Conservation (phyloP, 1,139 yeast genomes). For the Trichomonascaceae sp. region DNA sequence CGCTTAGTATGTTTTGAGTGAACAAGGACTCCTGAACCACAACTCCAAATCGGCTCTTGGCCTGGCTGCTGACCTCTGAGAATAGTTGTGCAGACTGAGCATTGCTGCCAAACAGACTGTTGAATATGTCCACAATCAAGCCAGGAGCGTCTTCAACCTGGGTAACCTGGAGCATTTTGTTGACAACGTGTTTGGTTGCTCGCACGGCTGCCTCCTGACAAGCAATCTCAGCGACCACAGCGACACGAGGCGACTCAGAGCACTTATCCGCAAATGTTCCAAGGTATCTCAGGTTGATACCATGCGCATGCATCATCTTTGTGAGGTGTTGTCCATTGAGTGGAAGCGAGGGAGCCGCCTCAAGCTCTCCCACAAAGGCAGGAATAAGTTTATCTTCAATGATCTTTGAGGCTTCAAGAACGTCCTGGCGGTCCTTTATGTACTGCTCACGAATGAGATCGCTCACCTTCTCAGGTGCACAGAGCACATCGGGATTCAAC, state of each 20-base stretch:
- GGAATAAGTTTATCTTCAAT: conserved; percentile 49
- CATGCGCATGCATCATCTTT: conserved; percentile 55
- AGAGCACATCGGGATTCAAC: conserved; percentile 73
- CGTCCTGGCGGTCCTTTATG: conserved; percentile 44
- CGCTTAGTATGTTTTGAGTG: conserved; percentile 3
- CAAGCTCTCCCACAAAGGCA: conserved; percentile 44
- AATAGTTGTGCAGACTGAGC: conserved; percentile 36
- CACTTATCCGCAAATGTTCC: conserved; percentile 31
- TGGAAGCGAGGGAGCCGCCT: conserved; percentile 45
- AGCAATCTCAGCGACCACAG: conserved; percentile 35
- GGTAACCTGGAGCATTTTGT: conserved; percentile 32
- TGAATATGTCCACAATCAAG: conserved; percentile 59
- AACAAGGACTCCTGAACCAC: conserved; percentile 29
- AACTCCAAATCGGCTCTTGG: conserved; percentile 42
- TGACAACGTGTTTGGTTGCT: conserved; percentile 62
- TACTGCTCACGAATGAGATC: conserved; percentile 31
- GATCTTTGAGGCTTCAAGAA: conserved; percentile 55
- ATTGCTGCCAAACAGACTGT: conserved; percentile 38
- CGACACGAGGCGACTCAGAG: conserved; percentile 14
- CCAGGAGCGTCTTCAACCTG: conserved; percentile 47
- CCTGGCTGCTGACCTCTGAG: conserved; percentile 37
- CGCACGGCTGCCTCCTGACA: conserved; percentile 75
- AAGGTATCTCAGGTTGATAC: conserved; percentile 82
- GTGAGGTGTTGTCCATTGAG: conserved; percentile 72
- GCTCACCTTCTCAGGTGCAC: conserved; percentile 25